A percentile compares a stretch with the other conserved stretches of the same genome.
Conservation (phyloP, 352 stramenopile species). For the Globisporangium splendens region DNA sequence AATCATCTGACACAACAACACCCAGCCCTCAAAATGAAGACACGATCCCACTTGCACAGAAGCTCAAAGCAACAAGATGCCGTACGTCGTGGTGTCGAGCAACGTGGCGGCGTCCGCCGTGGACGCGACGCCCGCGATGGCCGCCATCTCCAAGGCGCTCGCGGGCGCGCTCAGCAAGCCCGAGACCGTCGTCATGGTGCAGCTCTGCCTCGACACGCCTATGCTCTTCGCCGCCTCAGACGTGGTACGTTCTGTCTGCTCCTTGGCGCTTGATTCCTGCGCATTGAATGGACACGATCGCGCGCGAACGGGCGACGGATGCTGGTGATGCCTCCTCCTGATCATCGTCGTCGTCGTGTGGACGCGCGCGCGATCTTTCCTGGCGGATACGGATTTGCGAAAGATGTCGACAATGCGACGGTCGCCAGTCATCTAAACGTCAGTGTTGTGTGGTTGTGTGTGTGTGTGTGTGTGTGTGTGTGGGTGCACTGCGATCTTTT, state of each 20-base stretch:
- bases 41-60: no score
- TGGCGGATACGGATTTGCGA: no score
- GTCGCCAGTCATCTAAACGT: background rate
- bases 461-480: conserved; percentile 1
- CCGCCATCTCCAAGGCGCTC: conserved; percentile 37
- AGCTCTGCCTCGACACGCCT: conserved; percentile 41
- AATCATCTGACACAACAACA: background rate
- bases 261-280: background rate
- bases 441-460: conserved; percentile 5
- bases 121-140: conserved; percentile 25
- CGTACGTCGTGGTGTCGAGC: conserved; percentile 47
- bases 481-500: background rate
- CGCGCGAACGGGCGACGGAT: no score
- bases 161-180: conserved; percentile 41
- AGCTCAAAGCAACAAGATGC: no score
- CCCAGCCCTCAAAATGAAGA: no score
- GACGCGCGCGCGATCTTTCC: no score
- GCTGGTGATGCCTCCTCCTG: no score
- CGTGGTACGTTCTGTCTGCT: conserved; percentile 23
- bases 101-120: conserved; percentile 38
- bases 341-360: no score
- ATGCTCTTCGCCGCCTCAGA: conserved; percentile 53
- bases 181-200: conserved; percentile 55
- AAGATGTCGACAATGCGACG: no score
- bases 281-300: background rate